phyloP scores from a whole-genome alignment of 345 rosid genomes.

The Syzygium oleosum region DNA sequence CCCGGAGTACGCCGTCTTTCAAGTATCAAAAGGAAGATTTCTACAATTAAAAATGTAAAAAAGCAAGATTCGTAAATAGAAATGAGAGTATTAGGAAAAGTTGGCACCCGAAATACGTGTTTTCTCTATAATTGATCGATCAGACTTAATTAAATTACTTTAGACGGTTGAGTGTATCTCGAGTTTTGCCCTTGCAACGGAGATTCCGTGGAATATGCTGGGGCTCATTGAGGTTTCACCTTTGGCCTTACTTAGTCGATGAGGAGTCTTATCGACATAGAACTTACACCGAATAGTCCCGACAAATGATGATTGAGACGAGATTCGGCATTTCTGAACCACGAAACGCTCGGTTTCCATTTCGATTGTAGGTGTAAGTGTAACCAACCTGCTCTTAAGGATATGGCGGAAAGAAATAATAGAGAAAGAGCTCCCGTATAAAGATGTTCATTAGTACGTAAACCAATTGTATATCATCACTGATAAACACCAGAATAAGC shows the following conservation, averaged over 20 bases:
- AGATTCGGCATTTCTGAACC: too few species aligned
- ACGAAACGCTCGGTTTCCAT: too few species aligned
- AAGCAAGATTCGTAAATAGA: not conserved
- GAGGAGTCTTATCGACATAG: not conserved
- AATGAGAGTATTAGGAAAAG: not conserved
- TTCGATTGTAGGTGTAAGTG: too few species aligned
- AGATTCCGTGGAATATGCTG: not conserved
- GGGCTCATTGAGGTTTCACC: not conserved
- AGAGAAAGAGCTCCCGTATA: not conserved
- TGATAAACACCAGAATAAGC: not conserved
- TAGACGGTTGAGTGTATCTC: not conserved
- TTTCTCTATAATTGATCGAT: not conserved
- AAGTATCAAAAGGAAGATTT: not conserved
- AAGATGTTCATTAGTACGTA: not conserved
- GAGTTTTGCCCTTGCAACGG: not conserved
- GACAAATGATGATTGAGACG: too few species aligned
- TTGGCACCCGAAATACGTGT: not conserved
- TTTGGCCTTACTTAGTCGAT: not conserved
- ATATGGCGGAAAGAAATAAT: too few species aligned
- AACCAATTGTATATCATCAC: slow-evolving; percentile 2
- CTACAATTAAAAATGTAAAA: not conserved
- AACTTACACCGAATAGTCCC: too few species aligned
- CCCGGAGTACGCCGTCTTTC: not conserved
- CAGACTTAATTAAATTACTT: not conserved
- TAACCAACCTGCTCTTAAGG: too few species aligned